Conservation (phyloP, 257 asterid genomes). For the Anisodus tanguticus region DNA sequence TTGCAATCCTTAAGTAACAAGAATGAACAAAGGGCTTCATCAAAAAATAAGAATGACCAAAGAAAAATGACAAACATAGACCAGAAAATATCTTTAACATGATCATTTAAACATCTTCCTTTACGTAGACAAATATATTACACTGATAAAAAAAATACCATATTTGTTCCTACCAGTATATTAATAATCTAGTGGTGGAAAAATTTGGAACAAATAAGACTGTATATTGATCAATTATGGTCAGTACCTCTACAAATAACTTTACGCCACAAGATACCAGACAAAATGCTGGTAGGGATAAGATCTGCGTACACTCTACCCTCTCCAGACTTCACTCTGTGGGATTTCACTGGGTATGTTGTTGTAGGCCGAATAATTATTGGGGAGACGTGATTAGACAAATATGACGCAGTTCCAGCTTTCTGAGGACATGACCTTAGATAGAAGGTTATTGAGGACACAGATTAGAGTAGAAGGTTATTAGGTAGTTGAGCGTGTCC, state of each 20-base stretch:
- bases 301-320: no score
- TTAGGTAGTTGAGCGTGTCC: no score
- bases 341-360: no score
- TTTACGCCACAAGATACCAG: background rate
- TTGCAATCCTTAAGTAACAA: conserved; percentile 66
- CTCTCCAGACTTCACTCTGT: no score
- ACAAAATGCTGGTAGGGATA: background rate
- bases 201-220: background rate
- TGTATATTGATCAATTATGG: background rate
- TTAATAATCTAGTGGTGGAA: background rate
- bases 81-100: background rate
- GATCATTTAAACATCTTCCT: background rate
- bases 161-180: background rate
- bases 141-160: background rate
- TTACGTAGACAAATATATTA: background rate
- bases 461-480: no score
- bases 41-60: background rate
- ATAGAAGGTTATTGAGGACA: no score
- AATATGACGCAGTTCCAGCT: no score
- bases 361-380: no score
- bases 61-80: conserved; percentile 6
- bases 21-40: conserved; percentile 15
- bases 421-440: no score
- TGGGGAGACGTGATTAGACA: no score
- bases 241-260: background rate